These are phyloP conservation scores for Alternaria metachromatica DNA, from an alignment of 2,329 filamentous ascomycete genomes.

Conservation along the genomic window DNA sequence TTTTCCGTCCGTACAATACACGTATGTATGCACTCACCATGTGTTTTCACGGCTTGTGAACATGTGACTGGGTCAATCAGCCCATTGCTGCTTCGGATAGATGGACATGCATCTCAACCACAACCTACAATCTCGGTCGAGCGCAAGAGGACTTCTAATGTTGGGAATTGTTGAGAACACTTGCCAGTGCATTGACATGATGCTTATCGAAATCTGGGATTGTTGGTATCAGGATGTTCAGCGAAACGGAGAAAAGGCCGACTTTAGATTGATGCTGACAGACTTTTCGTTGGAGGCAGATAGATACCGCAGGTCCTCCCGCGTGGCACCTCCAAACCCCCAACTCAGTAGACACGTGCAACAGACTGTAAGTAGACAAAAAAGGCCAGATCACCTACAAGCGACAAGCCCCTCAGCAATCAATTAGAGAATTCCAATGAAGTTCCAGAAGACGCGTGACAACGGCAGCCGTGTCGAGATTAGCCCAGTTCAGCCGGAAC, in stretches of 20 bases:
- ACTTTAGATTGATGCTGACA: not conserved
- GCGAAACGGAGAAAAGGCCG: not conserved
- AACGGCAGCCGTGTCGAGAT: not conserved
- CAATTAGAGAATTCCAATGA: not conserved
- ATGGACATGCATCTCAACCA: not conserved
- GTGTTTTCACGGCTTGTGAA: too few species aligned
- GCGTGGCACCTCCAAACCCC: not conserved
- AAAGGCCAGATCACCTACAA: not conserved
- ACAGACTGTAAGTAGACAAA: not conserved
- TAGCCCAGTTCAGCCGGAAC: constrained; percentile 20
- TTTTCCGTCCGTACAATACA: too few species aligned
- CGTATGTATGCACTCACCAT: too few species aligned
- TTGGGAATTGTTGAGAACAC: not conserved
- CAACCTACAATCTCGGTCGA: not conserved
- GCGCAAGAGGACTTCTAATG: not conserved
- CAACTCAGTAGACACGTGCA: not conserved
- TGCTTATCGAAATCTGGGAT: not conserved
- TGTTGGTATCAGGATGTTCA: not conserved
- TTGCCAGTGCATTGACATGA: not conserved
- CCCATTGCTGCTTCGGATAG: not conserved
- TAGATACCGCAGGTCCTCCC: constrained; percentile 9
- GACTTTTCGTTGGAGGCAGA: not conserved
- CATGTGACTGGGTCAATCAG: too few species aligned
- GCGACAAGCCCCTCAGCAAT: constrained; percentile 3
- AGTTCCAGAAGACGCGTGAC: not conserved